Evolutionary conservation across 208 protist genomes (phyloP), one percentile per base, ranked within the genome.

Genomic region (Acanthamoeba healyi): DNA sequence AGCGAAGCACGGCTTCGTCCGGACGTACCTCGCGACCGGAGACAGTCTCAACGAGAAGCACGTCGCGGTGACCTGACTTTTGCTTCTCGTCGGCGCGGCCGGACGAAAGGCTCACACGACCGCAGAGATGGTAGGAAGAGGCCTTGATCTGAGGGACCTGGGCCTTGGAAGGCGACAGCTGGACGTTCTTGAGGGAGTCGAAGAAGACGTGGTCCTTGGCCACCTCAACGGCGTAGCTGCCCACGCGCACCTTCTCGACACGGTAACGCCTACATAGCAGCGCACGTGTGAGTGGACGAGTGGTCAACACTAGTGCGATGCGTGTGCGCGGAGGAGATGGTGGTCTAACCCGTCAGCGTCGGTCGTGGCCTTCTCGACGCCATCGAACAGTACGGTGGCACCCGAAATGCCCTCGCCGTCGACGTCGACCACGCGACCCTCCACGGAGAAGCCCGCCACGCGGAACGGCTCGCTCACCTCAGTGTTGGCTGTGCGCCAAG

Each of bases 141-240:
- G 32, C 87, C 42, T 77, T 44, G 87, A 79, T 77, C 24, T 42
- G 9, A 19, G 87, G 63, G 19, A 92, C 26, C 26, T 79, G 40
- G 36, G 87, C 61, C 24, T 92, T 70, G 32, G 42, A 42, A 9
- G 87, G 87, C 22, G 87, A 92, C n/a, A 92, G 87, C 36, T 79
- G 63, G 32, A 36, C 29, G 34, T 36, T 26, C 36, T 44, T 92
- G 65, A 92, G 63, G 32, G 63, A 36, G 3, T 92, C 63, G 49
- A 92, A 92, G 49, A 92, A 92, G 26, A 77, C 32, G 49, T 77
- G 87, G 49, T 92, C 87, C 40, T 92, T 92, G 38, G n/a, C 24
- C 15, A 49, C 87, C 49, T 92, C 87, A 19, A 92, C n/a, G n/a
- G 26, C 44, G 61, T 92, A 92, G 26, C 49, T 77, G 32, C 87